Evolutionary conservation across 208 protist species (phyloP), one percentile per base, ranked within the genome.

Genomic region (Trypanosoma lewisi): DNA sequence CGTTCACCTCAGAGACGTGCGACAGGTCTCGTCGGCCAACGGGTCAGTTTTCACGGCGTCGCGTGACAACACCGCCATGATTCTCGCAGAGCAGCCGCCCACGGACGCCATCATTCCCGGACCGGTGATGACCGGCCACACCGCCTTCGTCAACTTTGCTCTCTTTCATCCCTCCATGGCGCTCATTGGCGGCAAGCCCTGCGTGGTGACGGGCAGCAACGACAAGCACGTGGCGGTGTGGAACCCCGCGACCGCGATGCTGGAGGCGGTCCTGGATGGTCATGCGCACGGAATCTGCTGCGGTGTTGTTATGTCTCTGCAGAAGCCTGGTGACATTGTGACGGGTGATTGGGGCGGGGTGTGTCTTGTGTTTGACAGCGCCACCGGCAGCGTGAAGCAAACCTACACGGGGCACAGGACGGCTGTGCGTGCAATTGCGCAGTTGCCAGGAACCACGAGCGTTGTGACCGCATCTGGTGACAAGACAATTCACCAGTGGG

Each of bases 121-220:
- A 9, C 12, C 68, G 28, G 30, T 49, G 14, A 74, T 89, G 42
- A 48, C 76, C 42, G 87, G 84, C 2, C 87, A 94, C 62, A 80
- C 63, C 1, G 84, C 77, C 1, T 94, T 94, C 74, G 87, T 94
- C 21, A 94, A 94, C 63, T 91, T 88, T 51, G 72, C 64, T n/a
- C 42, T 90, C 1, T 75, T 71, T 48, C 84, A 94, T 58, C 74
- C 81, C 1, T 19, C 19, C 23, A 47, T 77, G 16, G 33, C 57
- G 14, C 56, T 89, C 7, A 30, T 93, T 0, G 70, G 60, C 28
- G 57, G 63, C 31, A 60, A 67, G 23, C 25, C 82, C 21, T 86
- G 74, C 48, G 12, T 93, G 42, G 66, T 91, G 33, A 96, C 87
- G 0, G 82, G 85, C 23, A 64, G 71, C 11, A 92, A 93, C 63